Conservation (phyloP, 2,329 filamentous ascomycete genomes). For the Colletotrichum echinochloae region DNA sequence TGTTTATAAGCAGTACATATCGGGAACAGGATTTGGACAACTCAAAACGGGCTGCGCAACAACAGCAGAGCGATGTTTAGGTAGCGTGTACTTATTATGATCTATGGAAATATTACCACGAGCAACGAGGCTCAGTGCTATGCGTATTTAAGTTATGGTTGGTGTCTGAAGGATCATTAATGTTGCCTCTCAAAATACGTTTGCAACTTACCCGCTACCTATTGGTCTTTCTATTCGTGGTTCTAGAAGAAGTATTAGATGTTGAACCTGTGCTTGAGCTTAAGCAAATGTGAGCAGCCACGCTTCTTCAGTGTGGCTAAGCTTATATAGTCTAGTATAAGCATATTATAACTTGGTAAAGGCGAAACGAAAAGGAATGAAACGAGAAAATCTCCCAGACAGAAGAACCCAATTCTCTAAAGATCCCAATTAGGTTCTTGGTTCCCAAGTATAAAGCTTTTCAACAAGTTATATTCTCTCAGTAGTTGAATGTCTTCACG, state of each 20-base stretch:
- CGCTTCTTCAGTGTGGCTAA: neutral
- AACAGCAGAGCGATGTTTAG: neutral
- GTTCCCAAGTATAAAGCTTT: neutral
- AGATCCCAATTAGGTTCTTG: too few species aligned
- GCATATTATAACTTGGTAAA: neutral
- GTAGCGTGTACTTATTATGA: neutral
- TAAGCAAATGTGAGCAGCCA: neutral
- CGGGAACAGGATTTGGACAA: neutral
- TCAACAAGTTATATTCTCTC: neutral
- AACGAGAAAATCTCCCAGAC: neutral
- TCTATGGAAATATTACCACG: too few species aligned
- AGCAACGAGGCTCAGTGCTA: too few species aligned
- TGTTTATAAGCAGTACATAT: constrained; percentile 10
- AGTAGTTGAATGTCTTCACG: neutral
- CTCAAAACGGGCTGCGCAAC: neutral
- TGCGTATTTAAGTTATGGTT: too few species aligned
- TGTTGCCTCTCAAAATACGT: too few species aligned
- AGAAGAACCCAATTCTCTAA: neutral
- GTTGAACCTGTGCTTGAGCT: neutral
- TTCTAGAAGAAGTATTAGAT: neutral
- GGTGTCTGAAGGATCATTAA: neutral
- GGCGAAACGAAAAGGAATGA: neutral
- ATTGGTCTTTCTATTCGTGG: neutral
- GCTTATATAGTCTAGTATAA: too few species aligned
- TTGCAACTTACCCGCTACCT: neutral